Base-by-base conservation (phyloP, 179 eudicot species). In the Silene noctiflora region DNA sequence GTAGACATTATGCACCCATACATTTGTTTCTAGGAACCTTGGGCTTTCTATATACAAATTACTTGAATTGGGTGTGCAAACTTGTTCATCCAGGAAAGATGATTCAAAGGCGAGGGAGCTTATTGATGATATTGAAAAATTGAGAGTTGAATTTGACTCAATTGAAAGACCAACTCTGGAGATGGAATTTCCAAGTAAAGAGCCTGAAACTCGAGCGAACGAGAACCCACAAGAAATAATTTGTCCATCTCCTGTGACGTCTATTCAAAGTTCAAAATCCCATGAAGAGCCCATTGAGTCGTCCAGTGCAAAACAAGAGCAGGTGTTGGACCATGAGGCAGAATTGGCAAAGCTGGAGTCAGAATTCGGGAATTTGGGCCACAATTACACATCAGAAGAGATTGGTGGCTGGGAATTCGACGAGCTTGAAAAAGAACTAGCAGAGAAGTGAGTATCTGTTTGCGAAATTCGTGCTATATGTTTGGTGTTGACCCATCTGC, bases 321-420 rank as follows among this genome's bases (percentile, higher is more conserved):
- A 86, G 72, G 83, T 71, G 67, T 83, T 87, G 16, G 98, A 96
- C 83, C 83, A 88, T 42, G 96, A 89, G 83, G 94, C 96, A n/a
- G 99, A 96, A 69, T 72, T 96, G 79, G 99, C 99, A 22, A 90
- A 89, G 81, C 81, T 93, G 81, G 98, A 93, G 78, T 93, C 98
- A 25, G 98, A 93, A 75, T 88, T 92, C 70, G 98, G 98, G 22
- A 89, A 87, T 55, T 81, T 88, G 46, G 80, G 89, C 73, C 84
- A 58, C 19, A 90, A 89, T 25, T 93, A 93, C 85, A 71, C 92
- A n/a, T 70, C 91, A 1, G 94, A 91, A 20, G 99, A 90, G 75
- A 89, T 91, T 8, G 86, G 96, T 73, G 97, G 88, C 73, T 96
- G 98, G 97, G 99, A 96, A 81, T 91, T 96, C 17, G 98, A 96